Conservation (phyloP, 257 asterid genomes). For the Misopates orontium region DNA sequence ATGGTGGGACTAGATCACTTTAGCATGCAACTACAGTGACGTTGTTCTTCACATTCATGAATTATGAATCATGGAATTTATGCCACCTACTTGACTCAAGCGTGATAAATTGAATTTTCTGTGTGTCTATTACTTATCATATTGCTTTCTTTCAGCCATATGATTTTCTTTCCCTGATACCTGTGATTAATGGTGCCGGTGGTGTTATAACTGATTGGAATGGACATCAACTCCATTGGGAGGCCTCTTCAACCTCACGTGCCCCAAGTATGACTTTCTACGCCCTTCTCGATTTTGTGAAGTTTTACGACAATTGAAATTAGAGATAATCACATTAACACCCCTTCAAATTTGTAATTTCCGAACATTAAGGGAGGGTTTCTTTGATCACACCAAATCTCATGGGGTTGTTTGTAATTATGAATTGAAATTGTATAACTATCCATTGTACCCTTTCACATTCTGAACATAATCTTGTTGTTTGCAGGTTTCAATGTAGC, state of each 20-base stretch:
- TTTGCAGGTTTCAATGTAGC: slow-evolving; percentile 75
- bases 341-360: no score
- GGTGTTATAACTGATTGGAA: slow-evolving; percentile 89
- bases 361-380: no score
- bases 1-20: not conserved
- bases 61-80: slow-evolving; percentile 6
- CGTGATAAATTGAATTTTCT: slow-evolving; percentile 16
- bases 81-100: slow-evolving; percentile 17
- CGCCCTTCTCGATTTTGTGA: not conserved
- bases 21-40: slow-evolving; percentile 1
- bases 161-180: slow-evolving; percentile 89
- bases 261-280: slow-evolving; percentile 53
- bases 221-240: slow-evolving; percentile 73
- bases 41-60: slow-evolving; percentile 12
- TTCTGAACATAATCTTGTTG: not conserved
- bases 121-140: slow-evolving; percentile 2
- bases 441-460: not conserved
- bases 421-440: no score
- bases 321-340: no score
- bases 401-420: no score
- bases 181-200: slow-evolving; percentile 96
- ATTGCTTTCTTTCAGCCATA: slow-evolving; percentile 62
- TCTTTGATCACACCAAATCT: no score
- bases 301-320: not conserved
- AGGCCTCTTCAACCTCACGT: slow-evolving; percentile 66